phyloP scores from a whole-genome alignment of 2,329 filamentous ascomycete species.

The Penicillium sp. region DNA sequence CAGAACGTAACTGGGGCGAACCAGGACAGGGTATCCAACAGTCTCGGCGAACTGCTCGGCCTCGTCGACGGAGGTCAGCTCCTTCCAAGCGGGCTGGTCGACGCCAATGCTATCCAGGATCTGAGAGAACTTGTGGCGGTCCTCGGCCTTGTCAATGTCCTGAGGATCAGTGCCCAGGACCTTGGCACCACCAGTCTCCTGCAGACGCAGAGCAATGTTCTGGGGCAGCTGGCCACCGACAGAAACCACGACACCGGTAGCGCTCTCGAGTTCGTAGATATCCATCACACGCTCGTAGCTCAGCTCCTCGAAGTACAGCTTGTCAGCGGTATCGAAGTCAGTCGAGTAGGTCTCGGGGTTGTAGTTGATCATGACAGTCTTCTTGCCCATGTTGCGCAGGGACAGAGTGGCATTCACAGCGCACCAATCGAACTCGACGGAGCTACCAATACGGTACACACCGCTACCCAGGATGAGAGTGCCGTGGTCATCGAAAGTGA shows the following conservation, averaged over 20 bases:
- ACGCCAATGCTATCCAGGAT: constrained; percentile 96
- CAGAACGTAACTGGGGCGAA: constrained; percentile 90
- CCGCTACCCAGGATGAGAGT: constrained; percentile 85
- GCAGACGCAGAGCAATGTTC: constrained; percentile 91
- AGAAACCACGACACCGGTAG: constrained; percentile 84
- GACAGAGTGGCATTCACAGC: constrained; percentile 84
- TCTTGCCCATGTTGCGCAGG: constrained; percentile 80
- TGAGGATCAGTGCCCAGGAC: constrained; percentile 87
- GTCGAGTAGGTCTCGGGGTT: constrained; percentile 79
- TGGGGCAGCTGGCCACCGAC: constrained; percentile 95
- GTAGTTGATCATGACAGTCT: constrained; percentile 96
- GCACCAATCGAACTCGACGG: constrained; percentile 98
- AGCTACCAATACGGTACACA: constrained; percentile 96
- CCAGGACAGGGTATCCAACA: constrained; percentile 90
- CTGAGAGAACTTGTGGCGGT: constrained; percentile 96
- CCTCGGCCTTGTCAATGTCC: constrained; percentile 96
- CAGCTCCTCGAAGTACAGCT: constrained; percentile 93
- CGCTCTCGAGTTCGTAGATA: constrained; percentile 87
- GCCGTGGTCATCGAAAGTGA: constrained; percentile 88
- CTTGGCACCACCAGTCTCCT: constrained; percentile 83
- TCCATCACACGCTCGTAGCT: constrained; percentile 98
- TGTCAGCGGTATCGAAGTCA: constrained; percentile 84
- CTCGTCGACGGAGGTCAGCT: constrained; percentile 81
- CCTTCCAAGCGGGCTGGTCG: constrained; percentile 97
- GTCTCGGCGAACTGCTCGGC: constrained; percentile 80